phyloP scores from a whole-genome alignment of 306 rosid genomes.

The Dryas octopetala region DNA sequence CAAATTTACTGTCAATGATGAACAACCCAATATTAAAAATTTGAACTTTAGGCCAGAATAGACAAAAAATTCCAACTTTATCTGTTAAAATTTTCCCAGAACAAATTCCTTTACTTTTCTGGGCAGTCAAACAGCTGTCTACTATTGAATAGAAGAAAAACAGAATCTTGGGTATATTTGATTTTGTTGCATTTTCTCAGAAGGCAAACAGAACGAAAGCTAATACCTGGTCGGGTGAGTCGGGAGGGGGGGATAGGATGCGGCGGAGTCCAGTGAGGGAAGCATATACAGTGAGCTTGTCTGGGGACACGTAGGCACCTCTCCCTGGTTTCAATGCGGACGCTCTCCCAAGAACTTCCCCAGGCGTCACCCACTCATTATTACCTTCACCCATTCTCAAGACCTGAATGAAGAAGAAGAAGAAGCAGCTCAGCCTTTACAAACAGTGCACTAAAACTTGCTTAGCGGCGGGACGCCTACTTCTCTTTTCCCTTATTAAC shows the following conservation, averaged over 20 bases:
- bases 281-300: constrained; percentile 66
- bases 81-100: background rate
- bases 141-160: no score
- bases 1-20: background rate
- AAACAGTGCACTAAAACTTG: background rate
- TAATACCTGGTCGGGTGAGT: constrained; percentile 63
- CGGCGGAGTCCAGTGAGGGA: constrained; percentile 78
- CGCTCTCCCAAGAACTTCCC: constrained; percentile 66
- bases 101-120: background rate
- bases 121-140: background rate
- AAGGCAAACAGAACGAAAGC: background rate
- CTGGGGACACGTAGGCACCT: constrained; percentile 69
- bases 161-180: background rate
- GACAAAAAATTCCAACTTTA: background rate
- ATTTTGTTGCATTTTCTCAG: no score
- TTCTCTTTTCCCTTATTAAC: background rate
- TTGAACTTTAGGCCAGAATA: background rate
- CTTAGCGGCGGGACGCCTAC: constrained; percentile 5
- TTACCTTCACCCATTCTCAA: constrained; percentile 2
- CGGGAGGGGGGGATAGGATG: constrained; percentile 49
- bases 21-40: background rate
- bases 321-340: constrained; percentile 60
- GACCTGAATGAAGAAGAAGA: background rate
- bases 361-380: constrained; percentile 64
- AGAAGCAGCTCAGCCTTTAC: background rate